Percentiles rank a stretch among this genome's conserved stretches.
These are phyloP conservation scores for Sphaerulina musiva DNA, from an alignment of 2,329 filamentous ascomycete genomes.

Conservation along the genomic window DNA sequence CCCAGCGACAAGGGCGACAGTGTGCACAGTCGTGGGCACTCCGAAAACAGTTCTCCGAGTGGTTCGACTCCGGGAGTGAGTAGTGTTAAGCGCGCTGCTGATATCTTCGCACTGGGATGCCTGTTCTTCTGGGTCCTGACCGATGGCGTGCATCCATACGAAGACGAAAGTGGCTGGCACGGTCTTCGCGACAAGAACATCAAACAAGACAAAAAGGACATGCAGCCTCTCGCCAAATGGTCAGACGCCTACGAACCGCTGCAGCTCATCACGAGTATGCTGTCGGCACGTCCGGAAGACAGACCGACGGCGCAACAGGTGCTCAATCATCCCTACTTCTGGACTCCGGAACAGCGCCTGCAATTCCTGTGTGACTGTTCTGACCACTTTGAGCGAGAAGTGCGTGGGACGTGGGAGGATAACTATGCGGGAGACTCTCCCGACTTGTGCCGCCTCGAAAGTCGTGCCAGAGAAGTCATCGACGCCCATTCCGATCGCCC, in stretches of 20 bases:
- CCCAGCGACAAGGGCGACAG: constrained; percentile 40
- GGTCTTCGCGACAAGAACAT: constrained; percentile 82
- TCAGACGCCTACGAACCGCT: constrained; percentile 81
- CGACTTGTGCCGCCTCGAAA: constrained; percentile 55
- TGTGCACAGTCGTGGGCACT: constrained; percentile 40
- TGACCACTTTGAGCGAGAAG: constrained; percentile 92
- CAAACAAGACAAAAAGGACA: constrained; percentile 72
- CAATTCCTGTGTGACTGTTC: constrained; percentile 93
- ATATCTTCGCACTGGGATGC: constrained; percentile 93
- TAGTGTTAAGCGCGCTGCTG: constrained; percentile 88
- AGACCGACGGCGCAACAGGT: constrained; percentile 70
- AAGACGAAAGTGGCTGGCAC: constrained; percentile 90
- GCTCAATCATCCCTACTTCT: constrained; percentile 94
- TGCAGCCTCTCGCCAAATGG: constrained; percentile 49
- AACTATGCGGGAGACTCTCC: constrained; percentile 43
- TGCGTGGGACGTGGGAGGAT: constrained; percentile 52
- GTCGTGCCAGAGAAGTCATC: constrained; percentile 41
- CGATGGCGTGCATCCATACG: constrained; percentile 84
- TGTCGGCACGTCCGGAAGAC: constrained; percentile 56
- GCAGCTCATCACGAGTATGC: constrained; percentile 79
- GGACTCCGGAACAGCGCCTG: constrained; percentile 80
- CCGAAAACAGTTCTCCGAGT: constrained; percentile 39
- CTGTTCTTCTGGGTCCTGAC: constrained; percentile 99
- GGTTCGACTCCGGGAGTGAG: constrained; percentile 44
- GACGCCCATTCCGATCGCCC: constrained; percentile 39